Conservation (phyloP, 169 alveolate species). For the Pseudocohnilembus persalinus region DNA sequence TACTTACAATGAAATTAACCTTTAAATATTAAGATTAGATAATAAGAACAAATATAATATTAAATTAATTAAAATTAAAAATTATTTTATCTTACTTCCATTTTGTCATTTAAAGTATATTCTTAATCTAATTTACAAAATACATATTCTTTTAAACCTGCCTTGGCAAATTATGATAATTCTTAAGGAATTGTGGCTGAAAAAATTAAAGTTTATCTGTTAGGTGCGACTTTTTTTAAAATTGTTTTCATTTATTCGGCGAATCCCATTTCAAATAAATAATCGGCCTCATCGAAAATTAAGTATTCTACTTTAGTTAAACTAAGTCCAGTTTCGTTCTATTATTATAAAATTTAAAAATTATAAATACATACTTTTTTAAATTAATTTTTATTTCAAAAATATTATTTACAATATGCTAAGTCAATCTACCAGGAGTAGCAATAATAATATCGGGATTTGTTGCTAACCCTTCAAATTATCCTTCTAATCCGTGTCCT, state of each 20-base stretch:
- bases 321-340: slow-evolving; percentile 74
- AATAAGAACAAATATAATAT: neutral
- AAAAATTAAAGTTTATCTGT: slow-evolving; percentile 87
- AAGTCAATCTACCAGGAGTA: slow-evolving; percentile 96
- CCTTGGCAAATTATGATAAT: slow-evolving; percentile 88
- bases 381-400: neutral
- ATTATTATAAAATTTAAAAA: slow-evolving; percentile 12
- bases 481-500: slow-evolving; percentile 92
- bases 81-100: slow-evolving; percentile 40
- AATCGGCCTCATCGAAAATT: slow-evolving; percentile 96
- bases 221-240: slow-evolving; percentile 80
- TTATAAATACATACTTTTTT: neutral
- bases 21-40: neutral
- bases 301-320: slow-evolving; percentile 85
- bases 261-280: slow-evolving; percentile 93
- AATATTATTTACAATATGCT: slow-evolving; percentile 88
- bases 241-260: slow-evolving; percentile 89
- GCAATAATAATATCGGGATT: slow-evolving; percentile 95
- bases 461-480: slow-evolving; percentile 91
- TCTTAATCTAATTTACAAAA: slow-evolving; percentile 89
- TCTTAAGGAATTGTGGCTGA: slow-evolving; percentile 96
- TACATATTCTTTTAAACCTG: slow-evolving; percentile 92
- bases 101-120: slow-evolving; percentile 81
- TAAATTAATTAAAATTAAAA: too few relatives aligned
- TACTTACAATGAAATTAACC: slow-evolving; percentile 73